Evolutionary conservation across 345 rosid species (phyloP), one percentile per base, ranked within the genome.

Genomic region (Excoecaria cochinchinensis): DNA sequence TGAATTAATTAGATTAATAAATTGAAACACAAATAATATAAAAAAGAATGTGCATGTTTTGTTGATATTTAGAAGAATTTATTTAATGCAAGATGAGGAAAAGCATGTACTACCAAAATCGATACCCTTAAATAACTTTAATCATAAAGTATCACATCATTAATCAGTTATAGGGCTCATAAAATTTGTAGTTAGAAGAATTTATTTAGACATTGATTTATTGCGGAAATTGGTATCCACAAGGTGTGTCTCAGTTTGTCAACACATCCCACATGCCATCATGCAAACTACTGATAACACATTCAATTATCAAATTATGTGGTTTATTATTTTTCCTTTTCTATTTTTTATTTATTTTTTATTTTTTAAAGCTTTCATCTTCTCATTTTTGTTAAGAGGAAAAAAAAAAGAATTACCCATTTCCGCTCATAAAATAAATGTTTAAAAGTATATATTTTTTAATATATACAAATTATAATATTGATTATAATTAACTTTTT

Each of bases 191-290:
- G 53, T 67, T 67, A 48, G 38, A 63, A 38, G 31, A 31, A 31
- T 31, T 63, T 63, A 0, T 14, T 62, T 61, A 61, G 70, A 31
- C 68, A 16, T 40, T 64, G 12, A 39, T 39, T 39, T 13, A 58
- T 14, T 22, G 48, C 50, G 5, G 42, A 68, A 39, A 69, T 31
- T 19, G 59, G 40, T 31, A 6, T 31, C 72, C 59, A 50, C 59
- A 25, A 16, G 57, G 72, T 14, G 22, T 69, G 72, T 71, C 38
- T 44, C 55, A 24, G 8, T 42, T 58, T 44, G 39, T 58, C 67
- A 72, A 72, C 53, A 44, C 56, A 72, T 42, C 75, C 24, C 66
- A 59, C 64, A 25, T 22, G 36, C 21, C 17, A 8, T 14, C 13
- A 8, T 31, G 31, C 31, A 31, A 2, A 31, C 1, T 31, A 31